Evolutionary conservation across 371 early-diverging fungal species (phyloP).

Genomic region (Haplosporangium sp.): DNA sequence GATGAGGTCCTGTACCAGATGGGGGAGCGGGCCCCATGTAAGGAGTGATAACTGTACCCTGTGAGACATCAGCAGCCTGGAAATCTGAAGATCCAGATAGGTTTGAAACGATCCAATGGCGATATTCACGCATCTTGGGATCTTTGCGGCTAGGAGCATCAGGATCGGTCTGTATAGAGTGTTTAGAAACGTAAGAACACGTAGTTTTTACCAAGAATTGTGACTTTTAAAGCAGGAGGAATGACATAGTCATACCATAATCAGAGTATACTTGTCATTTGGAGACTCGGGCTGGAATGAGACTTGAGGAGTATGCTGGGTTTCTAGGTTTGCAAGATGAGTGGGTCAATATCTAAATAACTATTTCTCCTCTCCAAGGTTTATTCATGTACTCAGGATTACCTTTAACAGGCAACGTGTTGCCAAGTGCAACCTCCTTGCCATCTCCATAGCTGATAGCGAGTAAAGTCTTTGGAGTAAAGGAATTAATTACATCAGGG

Average conservation of each 20-base stretch:
- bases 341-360: too few relatives aligned
- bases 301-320: slow-evolving; percentile 58
- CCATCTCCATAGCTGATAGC: slow-evolving; percentile 58
- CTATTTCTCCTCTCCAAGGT: too few relatives aligned
- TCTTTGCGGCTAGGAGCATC: slow-evolving; percentile 73
- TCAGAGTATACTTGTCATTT: slow-evolving; percentile 64
- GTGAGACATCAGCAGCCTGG: slow-evolving; percentile 40
- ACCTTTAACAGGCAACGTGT: slow-evolving; percentile 57
- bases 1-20: slow-evolving; percentile 67
- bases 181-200: background rate
- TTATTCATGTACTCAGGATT: background rate
- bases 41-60: slow-evolving; percentile 58
- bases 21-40: slow-evolving; percentile 73
- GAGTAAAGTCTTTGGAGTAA: slow-evolving; percentile 59
- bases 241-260: slow-evolving; percentile 57
- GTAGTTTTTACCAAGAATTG: background rate
- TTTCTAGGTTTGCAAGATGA: slow-evolving; percentile 18
- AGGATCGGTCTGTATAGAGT: slow-evolving; percentile 64
- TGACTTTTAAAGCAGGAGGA: background rate
- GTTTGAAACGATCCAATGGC: slow-evolving; percentile 75
- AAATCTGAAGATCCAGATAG: slow-evolving; percentile 55
- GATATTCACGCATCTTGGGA: slow-evolving; percentile 66
- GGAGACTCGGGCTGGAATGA: slow-evolving; percentile 60
- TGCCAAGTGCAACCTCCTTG: slow-evolving; percentile 65
- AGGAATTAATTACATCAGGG: slow-evolving; percentile 62